These are phyloP conservation scores for Poronia punctata DNA, from an alignment of 495 filamentous ascomycete genomes.

Conservation along the genomic window DNA sequence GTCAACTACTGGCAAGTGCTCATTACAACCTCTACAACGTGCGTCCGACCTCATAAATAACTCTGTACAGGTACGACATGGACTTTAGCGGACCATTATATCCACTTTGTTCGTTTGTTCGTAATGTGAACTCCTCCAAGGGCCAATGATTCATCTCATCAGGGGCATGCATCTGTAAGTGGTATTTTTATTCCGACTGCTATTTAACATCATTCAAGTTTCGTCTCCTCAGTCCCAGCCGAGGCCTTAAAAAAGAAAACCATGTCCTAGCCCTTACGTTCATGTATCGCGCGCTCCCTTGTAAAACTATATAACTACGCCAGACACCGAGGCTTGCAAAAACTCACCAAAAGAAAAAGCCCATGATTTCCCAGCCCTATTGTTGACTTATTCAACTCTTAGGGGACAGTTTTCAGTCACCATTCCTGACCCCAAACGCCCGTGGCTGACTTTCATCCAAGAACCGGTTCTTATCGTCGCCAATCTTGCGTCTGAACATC, in stretches of 20 bases:
- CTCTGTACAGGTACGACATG: slow-evolving; percentile 56
- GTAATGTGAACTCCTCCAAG: slow-evolving; percentile 22
- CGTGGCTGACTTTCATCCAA: slow-evolving; percentile 25
- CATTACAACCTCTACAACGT: background rate
- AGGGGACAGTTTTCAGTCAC: slow-evolving; percentile 9
- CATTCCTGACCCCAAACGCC: slow-evolving; percentile 21
- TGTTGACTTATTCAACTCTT: background rate
- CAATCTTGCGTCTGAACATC: slow-evolving; percentile 76
- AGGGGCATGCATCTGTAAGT: too few species aligned
- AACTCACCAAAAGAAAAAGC: background rate
- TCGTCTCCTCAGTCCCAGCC: background rate
- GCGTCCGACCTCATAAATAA: slow-evolving; percentile 3
- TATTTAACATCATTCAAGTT: too few species aligned
- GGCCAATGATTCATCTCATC: slow-evolving; percentile 2
- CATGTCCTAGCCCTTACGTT: slow-evolving; percentile 2
- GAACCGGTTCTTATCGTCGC: slow-evolving; percentile 61
- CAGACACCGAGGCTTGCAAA: slow-evolving; percentile 11
- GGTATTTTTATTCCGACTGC: background rate
- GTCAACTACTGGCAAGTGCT: slow-evolving; percentile 69
- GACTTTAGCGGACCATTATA: slow-evolving; percentile 56
- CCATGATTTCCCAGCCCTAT: background rate
- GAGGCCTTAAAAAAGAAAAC: slow-evolving; percentile 4
- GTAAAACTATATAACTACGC: slow-evolving; percentile 3
- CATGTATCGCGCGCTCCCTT: background rate
- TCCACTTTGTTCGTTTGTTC: slow-evolving; percentile 47